Conservation (phyloP, 2,329 filamentous ascomycete genomes). For the Xylariaceae sp. region DNA sequence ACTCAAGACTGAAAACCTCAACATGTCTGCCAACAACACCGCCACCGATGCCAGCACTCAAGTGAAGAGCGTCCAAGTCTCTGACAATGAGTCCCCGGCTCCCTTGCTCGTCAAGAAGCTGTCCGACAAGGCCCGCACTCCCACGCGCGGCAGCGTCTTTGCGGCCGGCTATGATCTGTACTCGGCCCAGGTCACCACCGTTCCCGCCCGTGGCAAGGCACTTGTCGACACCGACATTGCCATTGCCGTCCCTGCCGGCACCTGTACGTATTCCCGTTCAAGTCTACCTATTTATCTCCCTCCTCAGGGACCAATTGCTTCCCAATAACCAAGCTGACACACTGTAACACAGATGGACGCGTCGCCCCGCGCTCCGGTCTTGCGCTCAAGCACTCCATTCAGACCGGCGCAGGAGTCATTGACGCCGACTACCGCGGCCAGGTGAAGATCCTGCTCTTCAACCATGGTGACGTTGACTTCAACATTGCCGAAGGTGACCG, state of each 20-base stretch:
- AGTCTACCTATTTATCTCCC: background rate
- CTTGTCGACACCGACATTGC: conserved; percentile 87
- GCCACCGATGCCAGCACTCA: conserved; percentile 22
- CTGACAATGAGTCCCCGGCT: conserved; percentile 42
- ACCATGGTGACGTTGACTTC: conserved; percentile 80
- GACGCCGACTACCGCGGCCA: conserved; percentile 95
- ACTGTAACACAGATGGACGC: conserved; percentile 62
- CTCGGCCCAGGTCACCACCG: conserved; percentile 64
- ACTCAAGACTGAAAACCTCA: conserved; percentile 55
- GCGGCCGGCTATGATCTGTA: conserved; percentile 95
- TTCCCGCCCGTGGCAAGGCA: conserved; percentile 78
- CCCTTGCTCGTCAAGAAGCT: conserved; percentile 84
- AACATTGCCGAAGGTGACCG: conserved; percentile 79
- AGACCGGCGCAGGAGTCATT: conserved; percentile 93
- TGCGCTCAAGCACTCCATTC: conserved; percentile 90
- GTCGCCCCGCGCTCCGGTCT: conserved; percentile 88
- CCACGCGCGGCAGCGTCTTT: conserved; percentile 82
- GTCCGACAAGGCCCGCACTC: conserved; percentile 68
- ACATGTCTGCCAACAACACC: conserved; percentile 13
- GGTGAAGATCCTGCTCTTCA: conserved; percentile 92
- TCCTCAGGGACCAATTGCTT: too few species aligned
- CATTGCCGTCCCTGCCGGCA: conserved; percentile 84
- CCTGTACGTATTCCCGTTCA: conserved; percentile 55
- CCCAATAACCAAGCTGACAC: background rate
- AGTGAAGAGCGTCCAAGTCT: conserved; percentile 31